phyloP scores from a whole-genome alignment of 179 eudicot species.

The Beta lomatogona region DNA sequence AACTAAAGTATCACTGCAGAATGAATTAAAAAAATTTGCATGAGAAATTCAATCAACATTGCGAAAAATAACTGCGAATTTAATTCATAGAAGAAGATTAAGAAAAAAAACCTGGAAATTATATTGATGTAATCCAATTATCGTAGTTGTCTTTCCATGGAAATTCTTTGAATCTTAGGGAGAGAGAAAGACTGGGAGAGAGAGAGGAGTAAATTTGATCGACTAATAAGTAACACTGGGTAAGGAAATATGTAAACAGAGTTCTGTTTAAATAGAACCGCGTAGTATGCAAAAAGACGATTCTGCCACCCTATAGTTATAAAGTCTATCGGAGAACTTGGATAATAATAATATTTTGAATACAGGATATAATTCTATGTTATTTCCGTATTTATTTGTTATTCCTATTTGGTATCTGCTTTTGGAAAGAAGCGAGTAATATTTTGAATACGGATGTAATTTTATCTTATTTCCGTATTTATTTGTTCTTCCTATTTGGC shows the following conservation, averaged over 20 bases:
- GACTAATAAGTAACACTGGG: no score
- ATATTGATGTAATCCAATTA: slow-evolving; percentile 14
- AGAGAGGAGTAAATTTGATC: neutral
- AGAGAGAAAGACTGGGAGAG: neutral
- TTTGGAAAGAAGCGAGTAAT: neutral
- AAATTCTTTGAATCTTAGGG: neutral
- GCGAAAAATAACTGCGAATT: no score
- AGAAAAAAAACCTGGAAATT: slow-evolving; percentile 21
- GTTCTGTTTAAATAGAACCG: slow-evolving; percentile 28
- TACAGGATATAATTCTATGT: no score
- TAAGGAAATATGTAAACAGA: neutral
- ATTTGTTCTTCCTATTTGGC: no score
- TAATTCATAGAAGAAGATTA: neutral
- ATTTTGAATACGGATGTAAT: no score
- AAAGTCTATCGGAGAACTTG: neutral
- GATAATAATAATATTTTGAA: no score
- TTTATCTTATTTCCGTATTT: no score
- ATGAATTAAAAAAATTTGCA: no score
- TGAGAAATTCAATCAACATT: neutral
- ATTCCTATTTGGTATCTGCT: no score
- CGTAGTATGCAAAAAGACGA: neutral
- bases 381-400: no score
- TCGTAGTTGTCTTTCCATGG: neutral
- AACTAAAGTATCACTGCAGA: no score
- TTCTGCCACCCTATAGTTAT: slow-evolving; percentile 12